Percentiles rank a stretch among this genome's conserved stretches.
phyloP scores from a whole-genome alignment of 345 rosid genomes.

The Murraya koenigii region DNA sequence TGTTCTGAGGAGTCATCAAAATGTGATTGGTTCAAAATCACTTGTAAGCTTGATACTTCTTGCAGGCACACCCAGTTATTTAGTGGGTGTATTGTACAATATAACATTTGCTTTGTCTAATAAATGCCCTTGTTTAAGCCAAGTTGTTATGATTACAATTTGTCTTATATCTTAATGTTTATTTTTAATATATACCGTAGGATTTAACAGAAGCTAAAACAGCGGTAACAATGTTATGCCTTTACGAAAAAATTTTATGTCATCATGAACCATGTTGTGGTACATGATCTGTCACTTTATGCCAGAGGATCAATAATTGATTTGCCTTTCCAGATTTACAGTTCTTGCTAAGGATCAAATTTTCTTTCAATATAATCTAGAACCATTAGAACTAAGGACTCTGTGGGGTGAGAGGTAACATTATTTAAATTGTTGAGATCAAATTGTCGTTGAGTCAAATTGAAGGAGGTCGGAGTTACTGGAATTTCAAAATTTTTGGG shows the following conservation, averaged over 20 bases:
- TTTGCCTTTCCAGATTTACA: background rate
- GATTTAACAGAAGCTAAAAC: background rate
- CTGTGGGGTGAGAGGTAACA: background rate
- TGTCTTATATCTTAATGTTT: no score
- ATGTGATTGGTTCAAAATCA: background rate
- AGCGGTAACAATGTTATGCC: background rate
- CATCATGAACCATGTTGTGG: background rate
- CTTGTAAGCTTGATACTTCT: background rate
- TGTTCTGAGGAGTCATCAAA: background rate
- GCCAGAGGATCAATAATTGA: background rate
- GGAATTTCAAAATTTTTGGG: background rate
- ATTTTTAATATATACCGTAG: background rate
- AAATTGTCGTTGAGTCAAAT: background rate
- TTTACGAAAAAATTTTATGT: background rate
- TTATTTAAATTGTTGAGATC: background rate
- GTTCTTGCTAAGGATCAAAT: background rate
- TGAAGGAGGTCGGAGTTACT: background rate
- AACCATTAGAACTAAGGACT: background rate
- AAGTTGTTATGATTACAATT: background rate
- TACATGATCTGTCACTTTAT: background rate
- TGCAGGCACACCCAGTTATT: background rate
- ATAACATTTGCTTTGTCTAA: background rate
- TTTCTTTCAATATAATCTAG: background rate
- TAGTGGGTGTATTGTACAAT: background rate
- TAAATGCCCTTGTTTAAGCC: background rate